These are phyloP conservation scores for Conringia planisiliqua DNA, from an alignment of 345 rosid species.

Conservation along the genomic window DNA sequence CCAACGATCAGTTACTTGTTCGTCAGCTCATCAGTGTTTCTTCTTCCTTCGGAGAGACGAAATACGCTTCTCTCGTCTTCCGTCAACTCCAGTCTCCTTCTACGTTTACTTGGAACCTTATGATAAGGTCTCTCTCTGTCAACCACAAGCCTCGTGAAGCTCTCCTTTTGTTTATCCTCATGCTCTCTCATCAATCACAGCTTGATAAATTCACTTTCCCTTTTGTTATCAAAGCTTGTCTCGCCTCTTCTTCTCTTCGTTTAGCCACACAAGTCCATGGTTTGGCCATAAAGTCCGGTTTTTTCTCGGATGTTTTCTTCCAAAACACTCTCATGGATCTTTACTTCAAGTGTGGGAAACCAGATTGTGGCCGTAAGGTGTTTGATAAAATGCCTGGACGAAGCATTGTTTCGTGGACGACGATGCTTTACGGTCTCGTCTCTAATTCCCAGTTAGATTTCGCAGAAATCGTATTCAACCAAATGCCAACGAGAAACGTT, in stretches of 20 bases:
- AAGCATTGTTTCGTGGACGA: slow-evolving; percentile 70
- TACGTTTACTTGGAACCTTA: slow-evolving; percentile 68
- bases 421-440: slow-evolving; percentile 59
- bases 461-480: slow-evolving; percentile 45
- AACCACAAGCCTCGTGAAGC: slow-evolving; percentile 48
- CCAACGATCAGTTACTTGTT: slow-evolving; percentile 48
- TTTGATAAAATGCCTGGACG: slow-evolving; percentile 53
- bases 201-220: slow-evolving; percentile 80
- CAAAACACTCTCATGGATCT: slow-evolving; percentile 64
- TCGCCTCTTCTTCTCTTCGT: slow-evolving; percentile 26
- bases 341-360: slow-evolving; percentile 51
- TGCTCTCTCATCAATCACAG: slow-evolving; percentile 42
- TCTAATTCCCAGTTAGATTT: slow-evolving; percentile 44
- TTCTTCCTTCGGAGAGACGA: slow-evolving; percentile 42
- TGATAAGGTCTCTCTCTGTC: slow-evolving; percentile 51
- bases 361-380: slow-evolving; percentile 42
- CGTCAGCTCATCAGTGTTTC: slow-evolving; percentile 52
- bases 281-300: slow-evolving; percentile 54
- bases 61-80: slow-evolving; percentile 53
- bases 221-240: slow-evolving; percentile 64
- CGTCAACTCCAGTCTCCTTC: slow-evolving; percentile 40
- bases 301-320: slow-evolving; percentile 45
- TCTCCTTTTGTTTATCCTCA: slow-evolving; percentile 49
- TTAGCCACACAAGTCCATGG: slow-evolving; percentile 60
- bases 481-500: slow-evolving; percentile 60